These are phyloP conservation scores for Globisporangium cederbergense DNA, from an alignment of 352 stramenopile genomes.

Conservation along the genomic window DNA sequence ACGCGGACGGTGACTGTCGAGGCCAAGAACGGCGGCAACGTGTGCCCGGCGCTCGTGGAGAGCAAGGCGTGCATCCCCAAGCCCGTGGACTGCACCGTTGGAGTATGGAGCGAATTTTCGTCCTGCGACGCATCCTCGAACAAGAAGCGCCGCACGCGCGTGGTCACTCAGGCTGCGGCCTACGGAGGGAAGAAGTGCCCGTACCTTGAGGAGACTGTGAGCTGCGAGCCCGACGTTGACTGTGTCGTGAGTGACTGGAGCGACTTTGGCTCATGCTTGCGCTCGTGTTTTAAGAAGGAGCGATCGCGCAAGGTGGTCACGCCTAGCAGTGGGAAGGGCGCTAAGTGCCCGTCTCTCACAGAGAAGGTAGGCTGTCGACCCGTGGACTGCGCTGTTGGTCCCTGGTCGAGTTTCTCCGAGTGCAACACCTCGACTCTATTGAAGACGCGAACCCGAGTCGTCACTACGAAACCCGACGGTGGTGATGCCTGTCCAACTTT, in stretches of 20 bases:
- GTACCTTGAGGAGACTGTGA: conserved; percentile 25
- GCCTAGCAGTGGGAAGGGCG: conserved; percentile 27
- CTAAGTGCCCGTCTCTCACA: conserved; percentile 31
- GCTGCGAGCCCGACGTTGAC: conserved; percentile 43
- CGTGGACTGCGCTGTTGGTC: conserved; percentile 42
- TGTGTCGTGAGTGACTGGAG: conserved; percentile 61
- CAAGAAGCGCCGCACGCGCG: conserved; percentile 41
- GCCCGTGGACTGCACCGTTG: conserved; percentile 46
- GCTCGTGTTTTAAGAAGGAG: conserved; percentile 28
- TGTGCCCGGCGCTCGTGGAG: conserved; percentile 31
- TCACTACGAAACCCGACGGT: conserved; percentile 30
- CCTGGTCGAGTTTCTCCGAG: conserved; percentile 40
- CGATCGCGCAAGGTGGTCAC: conserved; percentile 37
- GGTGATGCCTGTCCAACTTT: conserved; percentile 40
- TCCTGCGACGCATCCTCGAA: conserved; percentile 43
- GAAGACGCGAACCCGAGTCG: conserved; percentile 35
- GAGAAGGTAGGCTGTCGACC: conserved; percentile 35
- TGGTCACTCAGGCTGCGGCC: conserved; percentile 28
- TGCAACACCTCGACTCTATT: conserved; percentile 28
- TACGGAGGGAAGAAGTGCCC: conserved; percentile 41
- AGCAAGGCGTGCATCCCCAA: conserved; percentile 33
- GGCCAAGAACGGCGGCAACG: conserved; percentile 31
- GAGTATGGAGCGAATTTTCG: conserved; percentile 43
- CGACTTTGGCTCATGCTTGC: conserved; percentile 32
- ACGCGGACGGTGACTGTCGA: conserved; percentile 27